A percentile compares a stretch with the other conserved stretches of the same genome.
These are phyloP conservation scores for Viola pubescens DNA, from an alignment of 441 rosid species.

Conservation along the genomic window DNA sequence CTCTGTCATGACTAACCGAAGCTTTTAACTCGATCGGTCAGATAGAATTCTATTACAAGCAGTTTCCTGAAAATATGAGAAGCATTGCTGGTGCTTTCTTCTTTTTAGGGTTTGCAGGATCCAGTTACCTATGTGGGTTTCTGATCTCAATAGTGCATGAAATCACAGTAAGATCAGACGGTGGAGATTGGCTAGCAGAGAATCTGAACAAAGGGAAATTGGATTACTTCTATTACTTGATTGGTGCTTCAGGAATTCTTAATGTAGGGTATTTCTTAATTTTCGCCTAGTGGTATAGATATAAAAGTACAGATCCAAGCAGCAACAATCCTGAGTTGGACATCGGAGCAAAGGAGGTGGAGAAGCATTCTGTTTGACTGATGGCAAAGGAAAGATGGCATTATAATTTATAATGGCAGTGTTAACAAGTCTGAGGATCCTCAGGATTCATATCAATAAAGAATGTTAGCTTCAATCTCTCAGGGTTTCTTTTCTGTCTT, in stretches of 20 bases:
- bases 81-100: not conserved
- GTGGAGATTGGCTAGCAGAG: not conserved
- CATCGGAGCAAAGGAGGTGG: too few species aligned
- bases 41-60: too few species aligned
- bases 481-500: too few species aligned
- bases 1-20: constrained; percentile 20
- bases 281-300: not conserved
- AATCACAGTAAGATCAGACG: not conserved
- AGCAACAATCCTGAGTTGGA: too few species aligned
- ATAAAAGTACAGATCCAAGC: not conserved
- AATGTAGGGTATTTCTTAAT: not conserved
- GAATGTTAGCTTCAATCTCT: too few species aligned
- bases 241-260: not conserved
- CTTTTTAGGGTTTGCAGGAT: not conserved
- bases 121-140: not conserved
- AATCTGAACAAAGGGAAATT: not conserved
- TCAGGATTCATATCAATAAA: too few species aligned
- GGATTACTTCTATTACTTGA: not conserved
- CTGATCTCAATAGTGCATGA: not conserved
- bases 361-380: not conserved
- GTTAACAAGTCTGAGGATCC: too few species aligned
- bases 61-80: too few species aligned
- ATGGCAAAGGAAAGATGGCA: not conserved
- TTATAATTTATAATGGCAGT: too few species aligned
- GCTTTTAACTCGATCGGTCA: too few species aligned